Base-by-base conservation (phyloP, 768 basidiomycete genomes). In the Mycena sanguinolenta region DNA sequence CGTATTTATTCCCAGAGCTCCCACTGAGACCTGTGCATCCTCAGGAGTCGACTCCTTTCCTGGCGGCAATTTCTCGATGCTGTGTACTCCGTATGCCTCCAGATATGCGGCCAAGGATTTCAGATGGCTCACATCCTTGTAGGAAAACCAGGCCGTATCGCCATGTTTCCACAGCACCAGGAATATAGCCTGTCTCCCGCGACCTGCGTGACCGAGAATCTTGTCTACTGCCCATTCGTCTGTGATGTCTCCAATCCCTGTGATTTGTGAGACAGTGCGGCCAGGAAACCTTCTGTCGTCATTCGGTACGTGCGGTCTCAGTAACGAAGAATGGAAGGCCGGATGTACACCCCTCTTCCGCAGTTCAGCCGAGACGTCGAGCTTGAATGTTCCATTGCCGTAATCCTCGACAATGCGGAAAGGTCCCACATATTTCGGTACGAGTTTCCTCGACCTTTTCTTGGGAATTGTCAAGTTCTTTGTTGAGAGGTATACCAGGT, bases 341-440 rank as follows among this genome's bases (percentile, higher is more conserved):
- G 71, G 73, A 58, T 82, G 79, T n/a, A 80, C 76, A 0, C 78
- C 58, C 0, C 79, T 63, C 3, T 42, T n/a, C 34, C 46, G 34
- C 17, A 82, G 65, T 0, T 77, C 76, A 0, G 17, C 21, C 0
- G 81, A 74, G 7, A 83, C 38, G 8, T 81, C 74, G 1, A 83
- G 50, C n/a, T 55, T 70, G 69, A 78, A 82, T 1, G 76, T 77
- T 0, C 49, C 73, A 17, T 70, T 71, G 0, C 58, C 52, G 36
- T 72, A 25, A 8, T 57, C 68, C 10, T 71, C 44, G 0, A 75
- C 0, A 9, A 84, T 78, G 6, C 63, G 59, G 50, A 70, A 83
- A 0, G 82, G 83, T 0, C 83, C 81, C n/a, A 84, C 74, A 58
- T 69, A 83, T 44, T 79, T 80, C 0, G 80, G 84, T 0, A 76